A percentile compares a stretch with the other conserved stretches of the same genome.
These are phyloP conservation scores for Fusarium sambucinum DNA, from an alignment of 2,329 filamentous ascomycete genomes.

Conservation along the genomic window DNA sequence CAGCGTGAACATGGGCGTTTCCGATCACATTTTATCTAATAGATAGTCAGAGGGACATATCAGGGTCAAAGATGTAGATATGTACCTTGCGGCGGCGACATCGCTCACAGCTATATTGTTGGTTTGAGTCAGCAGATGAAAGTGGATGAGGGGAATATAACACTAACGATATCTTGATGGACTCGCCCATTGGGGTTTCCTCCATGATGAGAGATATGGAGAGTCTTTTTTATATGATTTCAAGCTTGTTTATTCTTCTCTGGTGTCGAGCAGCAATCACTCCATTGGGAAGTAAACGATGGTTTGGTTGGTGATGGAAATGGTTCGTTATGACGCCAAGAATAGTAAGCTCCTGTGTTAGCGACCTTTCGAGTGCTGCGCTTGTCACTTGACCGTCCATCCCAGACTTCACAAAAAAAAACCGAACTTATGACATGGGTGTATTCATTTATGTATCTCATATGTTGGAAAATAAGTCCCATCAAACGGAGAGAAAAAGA, in stretches of 20 bases:
- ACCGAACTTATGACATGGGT: neutral
- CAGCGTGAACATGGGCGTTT: slow-evolving; percentile 64
- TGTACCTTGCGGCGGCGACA: slow-evolving; percentile 59
- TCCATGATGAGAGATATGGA: slow-evolving; percentile 43
- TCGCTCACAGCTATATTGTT: slow-evolving; percentile 55
- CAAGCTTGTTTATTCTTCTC: neutral
- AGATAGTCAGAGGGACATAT: neutral
- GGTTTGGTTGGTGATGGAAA: neutral
- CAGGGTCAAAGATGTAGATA: neutral
- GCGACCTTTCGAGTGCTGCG: neutral
- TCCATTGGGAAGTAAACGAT: neutral
- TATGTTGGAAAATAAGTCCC: too few relatives aligned
- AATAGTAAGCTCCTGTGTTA: slow-evolving; percentile 2
- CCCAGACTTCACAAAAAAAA: neutral
- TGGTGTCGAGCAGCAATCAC: neutral
- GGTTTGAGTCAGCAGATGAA: slow-evolving; percentile 20
- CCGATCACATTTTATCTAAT: slow-evolving; percentile 66
- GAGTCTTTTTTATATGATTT: neutral
- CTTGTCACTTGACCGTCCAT: slow-evolving; percentile 40
- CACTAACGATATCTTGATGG: slow-evolving; percentile 55
- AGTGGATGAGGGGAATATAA: slow-evolving; percentile 20
- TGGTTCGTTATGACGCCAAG: slow-evolving; percentile 33
- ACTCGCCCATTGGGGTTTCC: slow-evolving; percentile 53
- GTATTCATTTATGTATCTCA: too few relatives aligned
- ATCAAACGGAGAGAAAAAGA: neutral